A percentile compares a stretch with the other conserved stretches of the same genome.
These are phyloP conservation scores for Candida namnaoensis DNA, from an alignment of 805 yeast species.

Conservation along the genomic window DNA sequence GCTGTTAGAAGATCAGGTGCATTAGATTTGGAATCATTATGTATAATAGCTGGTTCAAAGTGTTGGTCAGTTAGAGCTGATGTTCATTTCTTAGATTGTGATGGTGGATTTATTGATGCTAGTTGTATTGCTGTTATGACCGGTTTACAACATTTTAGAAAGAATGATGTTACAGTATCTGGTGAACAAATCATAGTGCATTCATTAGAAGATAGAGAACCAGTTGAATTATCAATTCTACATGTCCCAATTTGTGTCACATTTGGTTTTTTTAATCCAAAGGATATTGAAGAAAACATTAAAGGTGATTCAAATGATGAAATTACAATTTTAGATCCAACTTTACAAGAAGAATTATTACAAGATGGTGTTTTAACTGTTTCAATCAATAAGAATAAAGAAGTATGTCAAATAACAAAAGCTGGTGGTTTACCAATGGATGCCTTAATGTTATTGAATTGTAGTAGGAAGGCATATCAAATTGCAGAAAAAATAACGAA, in stretches of 20 bases:
- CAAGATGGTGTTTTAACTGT: constrained; percentile 77
- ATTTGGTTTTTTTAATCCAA: constrained; percentile 75
- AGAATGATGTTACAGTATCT: constrained; percentile 73
- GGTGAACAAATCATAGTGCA: constrained; percentile 63
- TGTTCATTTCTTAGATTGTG: constrained; percentile 79
- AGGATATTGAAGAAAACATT: constrained; percentile 55
- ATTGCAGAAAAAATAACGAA: constrained; percentile 60
- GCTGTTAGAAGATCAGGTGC: constrained; percentile 89
- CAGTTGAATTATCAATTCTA: constrained; percentile 74
- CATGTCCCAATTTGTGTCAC: constrained; percentile 90
- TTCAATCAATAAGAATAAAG: constrained; percentile 84
- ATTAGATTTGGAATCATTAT: constrained; percentile 79
- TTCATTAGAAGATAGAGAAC: constrained; percentile 70
- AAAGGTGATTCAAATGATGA: constrained; percentile 58
- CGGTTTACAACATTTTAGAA: constrained; percentile 71
- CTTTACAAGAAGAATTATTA: constrained; percentile 64
- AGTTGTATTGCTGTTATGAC: constrained; percentile 87
- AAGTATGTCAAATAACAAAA: constrained; percentile 81
- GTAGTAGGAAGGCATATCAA: constrained; percentile 56
- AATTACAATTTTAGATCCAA: constrained; percentile 66
- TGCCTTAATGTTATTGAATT: constrained; percentile 56
- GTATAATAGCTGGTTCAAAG: constrained; percentile 83
- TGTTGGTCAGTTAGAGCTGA: constrained; percentile 93
- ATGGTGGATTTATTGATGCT: constrained; percentile 89
- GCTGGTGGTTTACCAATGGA: constrained; percentile 87